Percentiles rank a stretch among this genome's conserved stretches.
Evolutionary conservation across 495 filamentous ascomycete species (phyloP).

Genomic region (Ascobolus immersus): DNA sequence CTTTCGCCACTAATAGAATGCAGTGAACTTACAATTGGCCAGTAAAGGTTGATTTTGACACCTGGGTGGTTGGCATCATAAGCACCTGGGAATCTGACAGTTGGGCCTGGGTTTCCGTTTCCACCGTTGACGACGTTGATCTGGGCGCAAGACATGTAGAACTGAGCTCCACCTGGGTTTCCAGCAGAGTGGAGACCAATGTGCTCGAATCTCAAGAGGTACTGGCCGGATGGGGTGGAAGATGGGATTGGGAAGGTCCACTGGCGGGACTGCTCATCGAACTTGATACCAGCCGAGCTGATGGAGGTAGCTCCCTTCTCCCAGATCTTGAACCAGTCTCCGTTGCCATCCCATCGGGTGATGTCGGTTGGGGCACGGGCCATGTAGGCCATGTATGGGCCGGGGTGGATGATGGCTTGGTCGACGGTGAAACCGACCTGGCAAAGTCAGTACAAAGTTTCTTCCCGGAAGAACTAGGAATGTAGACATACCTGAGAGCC

Average conservation of each 20-base stretch:
- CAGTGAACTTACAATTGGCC: background rate
- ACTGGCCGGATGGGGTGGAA: slow-evolving; percentile 25
- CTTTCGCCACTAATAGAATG: background rate
- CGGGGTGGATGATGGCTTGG: slow-evolving; percentile 8
- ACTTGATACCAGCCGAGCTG: slow-evolving; percentile 1
- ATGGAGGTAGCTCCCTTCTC: slow-evolving; percentile 9
- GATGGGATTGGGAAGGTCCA: slow-evolving; percentile 23
- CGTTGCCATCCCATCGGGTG: slow-evolving; percentile 6
- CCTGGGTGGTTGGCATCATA: slow-evolving; percentile 25
- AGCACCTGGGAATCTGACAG: slow-evolving; percentile 26
- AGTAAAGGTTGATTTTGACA: slow-evolving; percentile 17
- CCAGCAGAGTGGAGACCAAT: slow-evolving; percentile 24
- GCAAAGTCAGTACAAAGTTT: background rate
- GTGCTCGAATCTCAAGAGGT: slow-evolving; percentile 30
- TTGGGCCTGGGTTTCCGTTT: slow-evolving; percentile 19
- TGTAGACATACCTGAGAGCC: background rate
- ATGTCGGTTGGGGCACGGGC: slow-evolving; percentile 13
- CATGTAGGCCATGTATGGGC: slow-evolving; percentile 8
- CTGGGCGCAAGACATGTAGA: slow-evolving; percentile 14
- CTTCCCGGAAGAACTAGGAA: background rate
- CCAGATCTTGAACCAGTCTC: slow-evolving; percentile 17
- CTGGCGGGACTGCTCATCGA: background rate
- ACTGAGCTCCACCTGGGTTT: slow-evolving; percentile 10
- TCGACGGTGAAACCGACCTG: slow-evolving; percentile 2
- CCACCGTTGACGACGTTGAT: slow-evolving; percentile 20